These are phyloP conservation scores for Pseudopithomyces chartarum DNA, from an alignment of 2,329 filamentous ascomycete species.

Conservation along the genomic window DNA sequence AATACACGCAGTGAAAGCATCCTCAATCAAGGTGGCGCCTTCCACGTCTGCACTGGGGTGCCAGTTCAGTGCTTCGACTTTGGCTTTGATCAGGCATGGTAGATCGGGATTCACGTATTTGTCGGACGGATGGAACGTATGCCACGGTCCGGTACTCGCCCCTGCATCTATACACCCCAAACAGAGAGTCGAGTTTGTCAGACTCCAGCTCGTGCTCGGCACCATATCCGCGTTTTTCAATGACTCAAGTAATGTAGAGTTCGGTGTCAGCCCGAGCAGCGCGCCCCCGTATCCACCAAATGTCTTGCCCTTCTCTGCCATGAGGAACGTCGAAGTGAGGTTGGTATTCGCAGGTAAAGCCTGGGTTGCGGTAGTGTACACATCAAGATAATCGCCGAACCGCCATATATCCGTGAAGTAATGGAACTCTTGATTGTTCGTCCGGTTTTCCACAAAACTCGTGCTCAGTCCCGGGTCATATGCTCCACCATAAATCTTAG, in stretches of 20 bases:
- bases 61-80: slow-evolving; percentile 22
- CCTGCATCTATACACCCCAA: slow-evolving; percentile 17
- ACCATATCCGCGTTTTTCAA: slow-evolving; percentile 9
- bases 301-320: slow-evolving; percentile 13
- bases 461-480: slow-evolving; percentile 13
- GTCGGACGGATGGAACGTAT: slow-evolving; percentile 16
- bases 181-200: slow-evolving; percentile 18
- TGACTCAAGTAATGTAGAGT: slow-evolving; percentile 12
- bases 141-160: slow-evolving; percentile 11
- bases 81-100: slow-evolving; percentile 18
- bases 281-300: slow-evolving; percentile 17
- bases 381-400: slow-evolving; percentile 17
- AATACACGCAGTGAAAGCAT: slow-evolving; percentile 21
- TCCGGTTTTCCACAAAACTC: slow-evolving; percentile 12
- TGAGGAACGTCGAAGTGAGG: slow-evolving; percentile 10
- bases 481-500: slow-evolving; percentile 18
- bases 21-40: slow-evolving; percentile 17
- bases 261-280: slow-evolving; percentile 17
- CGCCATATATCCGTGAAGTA: slow-evolving; percentile 16
- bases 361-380: slow-evolving; percentile 10
- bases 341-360: slow-evolving; percentile 11
- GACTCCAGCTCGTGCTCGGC: slow-evolving; percentile 18
- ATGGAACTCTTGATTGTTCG: slow-evolving; percentile 14
- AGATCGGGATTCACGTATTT: slow-evolving; percentile 8
- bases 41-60: slow-evolving; percentile 8